Evolutionary conservation across 169 alveolate species (phyloP).

Genomic region (Babesia microti): DNA sequence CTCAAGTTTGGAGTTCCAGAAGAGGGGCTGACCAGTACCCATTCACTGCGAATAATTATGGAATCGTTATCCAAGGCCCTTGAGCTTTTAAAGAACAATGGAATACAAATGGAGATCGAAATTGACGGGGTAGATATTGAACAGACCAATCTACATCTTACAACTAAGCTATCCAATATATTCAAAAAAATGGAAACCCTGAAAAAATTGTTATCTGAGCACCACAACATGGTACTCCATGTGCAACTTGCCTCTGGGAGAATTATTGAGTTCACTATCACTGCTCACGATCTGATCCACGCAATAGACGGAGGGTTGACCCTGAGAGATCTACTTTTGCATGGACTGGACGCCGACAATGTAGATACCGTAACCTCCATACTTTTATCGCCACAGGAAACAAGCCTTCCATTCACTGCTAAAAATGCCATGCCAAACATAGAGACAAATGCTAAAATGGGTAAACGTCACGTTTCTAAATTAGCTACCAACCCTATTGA

Average conservation of each 20-base stretch:
- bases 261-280: slow-evolving; percentile 11
- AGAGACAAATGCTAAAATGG: too few species aligned
- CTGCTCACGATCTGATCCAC: slow-evolving; percentile 33
- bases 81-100: too few species aligned
- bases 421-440: too few species aligned
- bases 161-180: slow-evolving; percentile 12
- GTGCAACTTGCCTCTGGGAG: slow-evolving; percentile 31
- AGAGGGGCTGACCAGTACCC: slow-evolving; percentile 36
- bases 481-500: too few species aligned
- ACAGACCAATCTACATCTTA: slow-evolving; percentile 22
- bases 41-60: slow-evolving; percentile 28
- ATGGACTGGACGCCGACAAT: slow-evolving; percentile 44
- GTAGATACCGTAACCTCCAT: slow-evolving; percentile 28
- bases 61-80: slow-evolving; percentile 33
- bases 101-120: slow-evolving; percentile 29
- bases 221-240: slow-evolving; percentile 10
- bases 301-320: slow-evolving; percentile 39
- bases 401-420: too few species aligned
- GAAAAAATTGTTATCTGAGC: slow-evolving; percentile 11
- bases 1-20: slow-evolving; percentile 41
- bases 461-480: too few species aligned
- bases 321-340: slow-evolving; percentile 31
- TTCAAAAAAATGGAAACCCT: slow-evolving; percentile 9
- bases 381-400: too few species aligned
- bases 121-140: slow-evolving; percentile 7